These are phyloP conservation scores for Coelastrella sp. DNA, from an alignment of 139 green algal species.

Conservation along the genomic window DNA sequence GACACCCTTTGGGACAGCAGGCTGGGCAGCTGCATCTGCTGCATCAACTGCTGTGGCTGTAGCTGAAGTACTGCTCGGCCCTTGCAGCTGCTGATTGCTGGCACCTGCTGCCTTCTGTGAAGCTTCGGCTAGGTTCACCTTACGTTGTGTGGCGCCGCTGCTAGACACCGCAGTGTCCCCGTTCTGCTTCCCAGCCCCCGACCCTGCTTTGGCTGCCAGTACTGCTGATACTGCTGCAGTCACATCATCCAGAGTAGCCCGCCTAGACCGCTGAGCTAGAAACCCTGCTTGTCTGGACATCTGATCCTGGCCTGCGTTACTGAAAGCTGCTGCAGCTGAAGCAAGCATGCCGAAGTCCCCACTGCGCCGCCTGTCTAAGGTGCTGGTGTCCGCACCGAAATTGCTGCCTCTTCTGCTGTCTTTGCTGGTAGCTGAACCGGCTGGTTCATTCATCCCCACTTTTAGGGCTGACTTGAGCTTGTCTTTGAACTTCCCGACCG, in stretches of 20 bases:
- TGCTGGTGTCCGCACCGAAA: neutral
- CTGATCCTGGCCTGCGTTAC: too few relatives aligned
- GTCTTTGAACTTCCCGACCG: constrained; percentile 35
- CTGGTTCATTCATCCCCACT: constrained; percentile 1
- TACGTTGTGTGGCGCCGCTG: too few relatives aligned
- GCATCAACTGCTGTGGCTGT: neutral
- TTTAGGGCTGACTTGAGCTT: constrained; percentile 4
- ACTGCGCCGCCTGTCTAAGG: neutral
- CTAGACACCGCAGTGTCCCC: too few relatives aligned
- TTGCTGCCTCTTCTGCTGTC: neutral
- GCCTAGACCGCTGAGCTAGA: neutral
- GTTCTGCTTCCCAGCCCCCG: neutral
- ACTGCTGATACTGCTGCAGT: constrained; percentile 16
- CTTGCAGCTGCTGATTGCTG: neutral
- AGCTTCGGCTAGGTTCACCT: too few relatives aligned
- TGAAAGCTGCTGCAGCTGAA: too few relatives aligned
- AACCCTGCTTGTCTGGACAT: too few relatives aligned
- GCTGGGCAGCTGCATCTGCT: too few relatives aligned
- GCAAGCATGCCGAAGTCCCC: neutral
- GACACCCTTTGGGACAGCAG: too few relatives aligned
- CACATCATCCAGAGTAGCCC: constrained; percentile 1
- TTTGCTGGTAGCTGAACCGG: neutral
- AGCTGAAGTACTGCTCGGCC: neutral
- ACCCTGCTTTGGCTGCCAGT: neutral
- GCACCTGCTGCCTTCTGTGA: neutral